A percentile compares a stretch with the other conserved stretches of the same genome.
Evolutionary conservation across 192 early-diverging fungal genomes (phyloP).

Genomic region (Allomyces arbusculus): DNA sequence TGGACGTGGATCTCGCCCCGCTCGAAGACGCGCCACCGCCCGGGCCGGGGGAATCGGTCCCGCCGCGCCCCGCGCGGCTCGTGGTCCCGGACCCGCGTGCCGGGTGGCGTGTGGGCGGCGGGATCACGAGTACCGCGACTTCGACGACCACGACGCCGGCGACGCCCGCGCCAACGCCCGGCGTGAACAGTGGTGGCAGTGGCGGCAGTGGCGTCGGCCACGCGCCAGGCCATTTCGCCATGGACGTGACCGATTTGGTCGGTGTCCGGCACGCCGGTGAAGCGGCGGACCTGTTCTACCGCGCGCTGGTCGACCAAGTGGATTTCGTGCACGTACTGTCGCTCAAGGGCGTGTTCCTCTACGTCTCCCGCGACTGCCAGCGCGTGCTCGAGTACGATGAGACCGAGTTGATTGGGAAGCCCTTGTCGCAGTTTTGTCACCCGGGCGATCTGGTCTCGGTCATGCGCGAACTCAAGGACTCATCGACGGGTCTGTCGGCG

Average conservation of each 20-base stretch:
- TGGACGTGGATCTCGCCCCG: neutral
- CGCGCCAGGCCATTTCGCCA: neutral
- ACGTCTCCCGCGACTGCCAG: constrained; percentile 22
- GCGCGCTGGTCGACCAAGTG: constrained; percentile 1
- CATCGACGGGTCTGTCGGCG: constrained; percentile 11
- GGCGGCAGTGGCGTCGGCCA: neutral
- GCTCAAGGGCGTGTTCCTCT: constrained; percentile 43
- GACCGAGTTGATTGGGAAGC: constrained; percentile 33
- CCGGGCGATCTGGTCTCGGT: constrained; percentile 44
- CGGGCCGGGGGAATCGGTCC: neutral
- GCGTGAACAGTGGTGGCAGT: too few species aligned
- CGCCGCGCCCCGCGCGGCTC: too few species aligned
- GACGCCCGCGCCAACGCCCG: neutral
- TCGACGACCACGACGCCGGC: neutral
- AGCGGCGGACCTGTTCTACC: neutral
- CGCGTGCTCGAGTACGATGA: constrained; percentile 30
- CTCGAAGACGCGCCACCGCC: neutral
- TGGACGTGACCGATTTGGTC: neutral
- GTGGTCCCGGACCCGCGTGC: too few species aligned
- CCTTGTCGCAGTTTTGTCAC: constrained; percentile 35
- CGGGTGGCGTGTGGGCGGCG: neutral
- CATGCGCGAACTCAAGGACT: constrained; percentile 39
- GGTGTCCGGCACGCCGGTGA: neutral
- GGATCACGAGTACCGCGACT: neutral
- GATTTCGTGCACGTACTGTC: constrained; percentile 47